These are phyloP conservation scores for Anaeromyces robustus DNA, from an alignment of 192 early-diverging fungal genomes.

Conservation along the genomic window DNA sequence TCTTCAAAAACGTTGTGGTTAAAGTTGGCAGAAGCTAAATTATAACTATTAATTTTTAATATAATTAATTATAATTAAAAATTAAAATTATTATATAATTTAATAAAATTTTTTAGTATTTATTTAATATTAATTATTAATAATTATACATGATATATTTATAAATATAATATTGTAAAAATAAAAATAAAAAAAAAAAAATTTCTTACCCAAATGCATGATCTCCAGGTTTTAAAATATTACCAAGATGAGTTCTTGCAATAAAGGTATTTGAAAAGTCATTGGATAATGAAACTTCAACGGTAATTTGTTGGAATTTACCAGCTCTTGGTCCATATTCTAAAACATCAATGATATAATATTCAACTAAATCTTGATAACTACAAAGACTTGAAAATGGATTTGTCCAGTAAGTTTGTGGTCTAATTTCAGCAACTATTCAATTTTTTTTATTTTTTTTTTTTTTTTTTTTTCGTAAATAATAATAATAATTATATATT, in stretches of 20 bases:
- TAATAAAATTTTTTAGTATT: not conserved
- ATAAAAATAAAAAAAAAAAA: no score
- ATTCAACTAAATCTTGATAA: conserved; percentile 71
- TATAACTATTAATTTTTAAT: conserved; percentile 18
- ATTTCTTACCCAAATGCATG: conserved; percentile 55
- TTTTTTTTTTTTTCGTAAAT: not conserved
- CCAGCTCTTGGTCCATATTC: conserved; percentile 57
- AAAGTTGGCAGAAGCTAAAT: conserved; percentile 73
- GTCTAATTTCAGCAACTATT: conserved; percentile 48
- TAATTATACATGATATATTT: no score
- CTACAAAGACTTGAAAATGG: conserved; percentile 63
- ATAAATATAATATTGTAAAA: no score
- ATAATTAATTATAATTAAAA: not conserved
- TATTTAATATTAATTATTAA: no score
- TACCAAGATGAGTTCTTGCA: conserved; percentile 82
- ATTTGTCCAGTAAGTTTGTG: conserved; percentile 64
- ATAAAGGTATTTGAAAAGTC: conserved; percentile 59
- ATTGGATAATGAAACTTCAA: conserved; percentile 69
- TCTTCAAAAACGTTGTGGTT: conserved; percentile 74
- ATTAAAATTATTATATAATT: not conserved
- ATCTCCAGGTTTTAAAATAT: conserved; percentile 80
- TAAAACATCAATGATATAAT: conserved; percentile 88
- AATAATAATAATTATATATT: no score
- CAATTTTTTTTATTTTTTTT: no score
- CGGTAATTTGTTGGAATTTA: conserved; percentile 69